Base-by-base conservation (phyloP, 1,139 yeast species). In the Zhuliangozyma blackwelliae region DNA sequence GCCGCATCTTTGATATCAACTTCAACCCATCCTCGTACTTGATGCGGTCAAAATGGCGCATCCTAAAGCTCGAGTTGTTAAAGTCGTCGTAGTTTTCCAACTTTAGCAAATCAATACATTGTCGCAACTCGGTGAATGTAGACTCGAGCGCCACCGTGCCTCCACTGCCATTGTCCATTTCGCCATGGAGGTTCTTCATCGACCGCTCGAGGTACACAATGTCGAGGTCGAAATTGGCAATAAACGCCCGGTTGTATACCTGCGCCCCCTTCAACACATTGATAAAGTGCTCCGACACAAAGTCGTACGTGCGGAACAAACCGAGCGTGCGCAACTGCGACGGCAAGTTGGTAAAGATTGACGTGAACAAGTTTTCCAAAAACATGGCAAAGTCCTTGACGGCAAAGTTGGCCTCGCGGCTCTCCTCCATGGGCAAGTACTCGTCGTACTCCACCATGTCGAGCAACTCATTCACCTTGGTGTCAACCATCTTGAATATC, bases 361-460 rank as follows among this genome's bases (percentile, higher is more conserved):
- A 82, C 36, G 84, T 79, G 55, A 92, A 88, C 70, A 90, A 77
- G 58, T 88, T 87, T 46, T 85, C 88, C 56, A 92, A 70, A 58
- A 82, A 92, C 41, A 82, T 77, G n/a, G 95, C 92, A 68, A 89
- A 79, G 61, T 92, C 97, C 37, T 79, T 78, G 42, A 90, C 75
- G 36, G 85, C 82, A 46, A 75, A 74, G 46, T 86, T 84, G 11
- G 97, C 94, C 41, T 81, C 86, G 1, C 51, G 55, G 42, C 77
- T 75, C 16, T 66, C 54, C 10, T 49, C 54, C 3, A 57, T 55
- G 6, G 78, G 75, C 5, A 82, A 61, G 53, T 74, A 70, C 83
- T 96, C 90, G 49, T 87, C 87, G 57, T 89, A 85, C 45, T 87
- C 95, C 10, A 88, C 86, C 63, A 86, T 76, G 41, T 86, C 97